Percentiles rank a stretch among this genome's conserved stretches.
Conservation (phyloP, 2,329 filamentous ascomycete genomes). For the Rutstroemia sp. region DNA sequence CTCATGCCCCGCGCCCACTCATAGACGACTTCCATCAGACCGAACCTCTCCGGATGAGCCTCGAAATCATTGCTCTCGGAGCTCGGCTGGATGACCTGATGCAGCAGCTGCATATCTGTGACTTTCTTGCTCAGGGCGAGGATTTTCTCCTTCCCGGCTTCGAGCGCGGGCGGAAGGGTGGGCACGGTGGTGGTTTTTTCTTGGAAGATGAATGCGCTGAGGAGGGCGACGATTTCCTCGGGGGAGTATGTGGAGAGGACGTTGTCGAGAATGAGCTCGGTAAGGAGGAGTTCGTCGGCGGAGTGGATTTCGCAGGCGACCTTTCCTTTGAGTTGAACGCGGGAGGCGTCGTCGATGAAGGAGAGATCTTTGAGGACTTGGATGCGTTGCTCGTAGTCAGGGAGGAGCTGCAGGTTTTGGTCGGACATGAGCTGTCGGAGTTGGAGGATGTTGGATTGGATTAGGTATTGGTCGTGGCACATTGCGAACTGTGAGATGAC, state of each 20-base stretch:
- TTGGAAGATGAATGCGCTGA: conserved; percentile 95
- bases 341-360: conserved; percentile 80
- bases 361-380: conserved; percentile 84
- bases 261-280: conserved; percentile 93
- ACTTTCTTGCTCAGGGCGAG: conserved; percentile 88
- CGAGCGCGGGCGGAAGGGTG: conserved; percentile 71
- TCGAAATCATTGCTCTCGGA: conserved; percentile 93
- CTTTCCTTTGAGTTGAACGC: conserved; percentile 95
- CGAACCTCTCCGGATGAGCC: conserved; percentile 70
- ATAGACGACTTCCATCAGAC: conserved; percentile 94
- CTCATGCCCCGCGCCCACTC: conserved; percentile 98
- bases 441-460: conserved; percentile 86
- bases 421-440: conserved; percentile 87
- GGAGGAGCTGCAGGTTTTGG: conserved; percentile 89
- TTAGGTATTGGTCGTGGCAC: conserved; percentile 94
- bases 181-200: conserved; percentile 86
- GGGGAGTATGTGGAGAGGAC: conserved; percentile 92
- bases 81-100: conserved; percentile 84
- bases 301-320: conserved; percentile 98
- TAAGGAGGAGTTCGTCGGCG: conserved; percentile 90
- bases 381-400: conserved; percentile 94
- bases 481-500: conserved; percentile 64
- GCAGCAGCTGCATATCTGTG: conserved; percentile 78
- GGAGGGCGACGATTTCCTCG: conserved; percentile 88
- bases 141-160: conserved; percentile 77